These are phyloP conservation scores for Rossbeevera mucosa DNA, from an alignment of 768 basidiomycete genomes.

Conservation along the genomic window DNA sequence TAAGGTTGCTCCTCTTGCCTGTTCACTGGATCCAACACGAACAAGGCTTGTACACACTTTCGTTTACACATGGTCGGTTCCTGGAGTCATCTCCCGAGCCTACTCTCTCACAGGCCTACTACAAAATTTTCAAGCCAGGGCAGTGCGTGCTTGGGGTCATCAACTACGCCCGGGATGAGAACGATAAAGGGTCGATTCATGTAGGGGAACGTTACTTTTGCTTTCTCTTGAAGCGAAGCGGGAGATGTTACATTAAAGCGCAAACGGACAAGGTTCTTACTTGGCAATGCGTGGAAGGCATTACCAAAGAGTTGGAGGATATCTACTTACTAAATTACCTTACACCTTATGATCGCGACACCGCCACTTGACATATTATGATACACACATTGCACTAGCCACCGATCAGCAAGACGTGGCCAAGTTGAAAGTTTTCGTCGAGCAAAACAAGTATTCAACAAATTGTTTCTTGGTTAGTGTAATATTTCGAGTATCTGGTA, in stretches of 20 bases:
- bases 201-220: constrained; percentile 12
- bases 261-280: constrained; percentile 13
- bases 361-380: not conserved
- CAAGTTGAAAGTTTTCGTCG: too few relatives aligned
- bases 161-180: constrained; percentile 9
- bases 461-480: too few relatives aligned
- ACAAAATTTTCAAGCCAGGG: constrained; percentile 14
- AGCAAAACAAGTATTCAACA: too few relatives aligned
- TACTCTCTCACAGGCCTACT: constrained; percentile 11
- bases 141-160: constrained; percentile 14
- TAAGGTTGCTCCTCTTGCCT: constrained; percentile 11
- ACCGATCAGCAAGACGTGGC: too few relatives aligned
- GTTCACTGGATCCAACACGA: constrained; percentile 3
- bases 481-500: too few relatives aligned
- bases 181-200: constrained; percentile 6
- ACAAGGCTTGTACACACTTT: constrained; percentile 8
- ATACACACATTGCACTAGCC: too few relatives aligned
- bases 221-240: constrained; percentile 6
- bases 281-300: constrained; percentile 4
- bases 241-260: constrained; percentile 13
- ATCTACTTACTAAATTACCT: constrained; percentile 8
- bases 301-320: constrained; percentile 9
- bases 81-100: constrained; percentile 6
- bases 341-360: constrained; percentile 2
- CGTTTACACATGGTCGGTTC: constrained; percentile 10